Conservation (phyloP, 2,329 filamentous ascomycete species). For the Aspergillus alliaceus region DNA sequence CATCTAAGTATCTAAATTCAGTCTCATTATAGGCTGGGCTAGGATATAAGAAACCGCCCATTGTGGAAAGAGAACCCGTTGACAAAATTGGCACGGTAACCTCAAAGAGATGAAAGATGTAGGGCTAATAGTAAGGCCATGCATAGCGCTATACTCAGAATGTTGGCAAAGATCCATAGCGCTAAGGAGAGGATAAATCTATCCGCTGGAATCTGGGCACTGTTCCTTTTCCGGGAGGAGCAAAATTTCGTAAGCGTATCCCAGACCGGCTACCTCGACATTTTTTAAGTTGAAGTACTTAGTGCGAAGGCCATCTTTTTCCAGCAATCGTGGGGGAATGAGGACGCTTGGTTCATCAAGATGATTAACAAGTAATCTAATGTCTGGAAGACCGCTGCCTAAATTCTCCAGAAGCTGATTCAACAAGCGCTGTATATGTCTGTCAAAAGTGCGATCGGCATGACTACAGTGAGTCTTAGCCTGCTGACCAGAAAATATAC, state of each 20-base stretch:
- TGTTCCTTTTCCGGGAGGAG: background rate
- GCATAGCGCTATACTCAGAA: slow-evolving; percentile 9
- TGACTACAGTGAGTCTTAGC: slow-evolving; percentile 4
- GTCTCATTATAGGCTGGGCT: slow-evolving; percentile 50
- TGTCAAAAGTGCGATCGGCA: slow-evolving; percentile 3
- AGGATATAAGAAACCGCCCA: slow-evolving; percentile 52
- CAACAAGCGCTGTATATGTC: slow-evolving; percentile 5
- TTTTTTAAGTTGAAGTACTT: background rate
- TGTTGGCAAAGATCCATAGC: slow-evolving; percentile 8
- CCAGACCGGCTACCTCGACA: slow-evolving; percentile 2
- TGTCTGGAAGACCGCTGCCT: slow-evolving; percentile 2
- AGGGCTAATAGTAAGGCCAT: slow-evolving; percentile 10
- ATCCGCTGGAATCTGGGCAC: background rate
- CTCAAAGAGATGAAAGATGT: slow-evolving; percentile 19
- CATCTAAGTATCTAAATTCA: slow-evolving; percentile 42
- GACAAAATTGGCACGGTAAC: slow-evolving; percentile 24
- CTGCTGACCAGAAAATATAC: slow-evolving; percentile 4
- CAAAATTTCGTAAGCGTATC: slow-evolving; percentile 8
- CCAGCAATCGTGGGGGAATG: background rate
- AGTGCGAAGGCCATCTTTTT: background rate
- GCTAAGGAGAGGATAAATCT: slow-evolving; percentile 6
- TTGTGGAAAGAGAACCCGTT: slow-evolving; percentile 19
- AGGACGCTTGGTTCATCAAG: slow-evolving; percentile 15
- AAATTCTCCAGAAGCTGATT: background rate
- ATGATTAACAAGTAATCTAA: slow-evolving; percentile 14